These are phyloP conservation scores for Zancudomyces culisetae DNA, from an alignment of 371 early-diverging fungal species.

Conservation along the genomic window DNA sequence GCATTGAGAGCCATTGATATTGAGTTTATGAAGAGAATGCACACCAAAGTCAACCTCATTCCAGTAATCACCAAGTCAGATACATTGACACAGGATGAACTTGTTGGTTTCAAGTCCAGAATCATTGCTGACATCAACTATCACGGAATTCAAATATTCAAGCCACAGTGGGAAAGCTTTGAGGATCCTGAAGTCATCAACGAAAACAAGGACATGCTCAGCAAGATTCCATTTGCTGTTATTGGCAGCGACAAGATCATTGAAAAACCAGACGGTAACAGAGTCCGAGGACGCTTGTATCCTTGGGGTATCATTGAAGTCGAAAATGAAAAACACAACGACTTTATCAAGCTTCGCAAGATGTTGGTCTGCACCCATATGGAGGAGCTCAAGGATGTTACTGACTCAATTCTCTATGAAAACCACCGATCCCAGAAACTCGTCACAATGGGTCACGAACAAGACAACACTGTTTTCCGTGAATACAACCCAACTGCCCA, in stretches of 20 bases:
- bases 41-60: conserved; percentile 87
- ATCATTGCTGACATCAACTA: conserved; percentile 82
- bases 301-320: conserved; percentile 94
- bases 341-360: conserved; percentile 86
- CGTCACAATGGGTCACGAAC: conserved; percentile 55
- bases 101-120: conserved; percentile 61
- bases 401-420: conserved; percentile 70
- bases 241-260: conserved; percentile 87
- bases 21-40: conserved; percentile 86
- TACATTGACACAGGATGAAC: conserved; percentile 48
- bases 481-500: conserved; percentile 76
- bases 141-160: conserved; percentile 86
- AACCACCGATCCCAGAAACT: conserved; percentile 78
- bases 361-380: conserved; percentile 76
- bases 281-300: conserved; percentile 83
- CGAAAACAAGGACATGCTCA: conserved; percentile 84
- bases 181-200: conserved; percentile 86
- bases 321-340: conserved; percentile 76
- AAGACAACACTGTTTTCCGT: conserved; percentile 58
- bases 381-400: conserved; percentile 79
- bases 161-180: conserved; percentile 73
- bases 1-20: conserved; percentile 89
- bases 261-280: conserved; percentile 58
- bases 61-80: conserved; percentile 76
- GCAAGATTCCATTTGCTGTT: conserved; percentile 89